phyloP scores from a whole-genome alignment of 176 grass and related monocot genomes.

The Avena insularis region DNA sequence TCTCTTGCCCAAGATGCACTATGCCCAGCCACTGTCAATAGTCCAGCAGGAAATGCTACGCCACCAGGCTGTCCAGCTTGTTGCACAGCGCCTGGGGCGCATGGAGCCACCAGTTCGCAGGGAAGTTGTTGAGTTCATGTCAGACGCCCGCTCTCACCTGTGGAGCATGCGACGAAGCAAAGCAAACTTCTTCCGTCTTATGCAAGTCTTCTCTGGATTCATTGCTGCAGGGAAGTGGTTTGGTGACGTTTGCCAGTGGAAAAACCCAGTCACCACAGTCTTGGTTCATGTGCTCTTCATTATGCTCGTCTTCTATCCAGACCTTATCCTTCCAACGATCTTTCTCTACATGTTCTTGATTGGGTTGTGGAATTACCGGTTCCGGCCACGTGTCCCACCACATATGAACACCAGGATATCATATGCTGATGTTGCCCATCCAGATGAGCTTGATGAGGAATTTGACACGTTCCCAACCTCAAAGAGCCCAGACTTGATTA shows the following conservation, averaged over 20 bases:
- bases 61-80: slow-evolving; percentile 69
- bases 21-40: slow-evolving; percentile 68
- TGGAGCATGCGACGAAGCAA: slow-evolving; percentile 99
- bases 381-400: slow-evolving; percentile 75
- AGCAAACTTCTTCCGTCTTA: slow-evolving; percentile 95
- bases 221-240: slow-evolving; percentile 83
- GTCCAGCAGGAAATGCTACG: slow-evolving; percentile 77
- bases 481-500: slow-evolving; percentile 53
- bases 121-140: slow-evolving; percentile 97
- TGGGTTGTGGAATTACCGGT: slow-evolving; percentile 81
- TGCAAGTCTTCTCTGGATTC: slow-evolving; percentile 76
- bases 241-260: slow-evolving; percentile 76
- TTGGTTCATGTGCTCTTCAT: slow-evolving; percentile 77
- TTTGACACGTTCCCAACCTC: slow-evolving; percentile 91
- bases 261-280: slow-evolving; percentile 79
- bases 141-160: slow-evolving; percentile 75
- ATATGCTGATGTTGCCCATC: slow-evolving; percentile 56
- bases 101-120: slow-evolving; percentile 84
- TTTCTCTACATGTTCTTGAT: slow-evolving; percentile 94
- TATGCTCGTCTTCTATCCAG: slow-evolving; percentile 88
- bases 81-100: slow-evolving; percentile 69
- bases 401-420: slow-evolving; percentile 88
- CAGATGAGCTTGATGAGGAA: slow-evolving; percentile 95
- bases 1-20: slow-evolving; percentile 95
- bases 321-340: slow-evolving; percentile 87